Evolutionary conservation across 2,329 filamentous ascomycete species (phyloP).

Genomic region (Arthrobotrys megalospora): DNA sequence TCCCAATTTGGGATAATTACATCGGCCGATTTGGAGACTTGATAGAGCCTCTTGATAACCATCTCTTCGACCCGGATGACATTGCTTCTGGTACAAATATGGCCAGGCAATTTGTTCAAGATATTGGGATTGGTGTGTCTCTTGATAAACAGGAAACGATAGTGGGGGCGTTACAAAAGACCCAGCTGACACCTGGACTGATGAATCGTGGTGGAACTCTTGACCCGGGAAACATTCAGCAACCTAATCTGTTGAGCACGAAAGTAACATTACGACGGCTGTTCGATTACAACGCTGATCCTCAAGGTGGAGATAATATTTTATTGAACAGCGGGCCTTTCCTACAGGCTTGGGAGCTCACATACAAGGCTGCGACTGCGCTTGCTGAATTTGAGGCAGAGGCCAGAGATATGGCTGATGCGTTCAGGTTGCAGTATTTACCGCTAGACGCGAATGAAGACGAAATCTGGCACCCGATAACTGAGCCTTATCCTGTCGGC

Average conservation of each 20-base stretch:
- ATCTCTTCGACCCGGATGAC: slow-evolving; percentile 1
- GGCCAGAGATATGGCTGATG: neutral
- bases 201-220: slow-evolving; percentile 30
- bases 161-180: neutral
- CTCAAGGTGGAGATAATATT: neutral
- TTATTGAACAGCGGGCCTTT: slow-evolving; percentile 30
- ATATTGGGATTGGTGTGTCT: neutral
- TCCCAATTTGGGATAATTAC: neutral
- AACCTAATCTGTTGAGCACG: neutral
- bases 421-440: neutral
- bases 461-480: neutral
- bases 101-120: neutral
- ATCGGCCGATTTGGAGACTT: neutral
- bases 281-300: slow-evolving; percentile 24
- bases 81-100: neutral
- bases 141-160: neutral
- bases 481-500: slow-evolving; percentile 20
- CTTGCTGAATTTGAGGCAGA: neutral
- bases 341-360: slow-evolving; percentile 14
- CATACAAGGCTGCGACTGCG: neutral
- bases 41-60: slow-evolving; percentile 18
- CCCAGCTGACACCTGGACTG: slow-evolving; percentile 12
- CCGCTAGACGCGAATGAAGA: neutral
- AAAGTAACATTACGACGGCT: slow-evolving; percentile 2
- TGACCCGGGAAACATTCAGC: neutral